Percentiles rank a stretch among this genome's conserved stretches.
Evolutionary conservation across 169 alveolate species (phyloP).

Genomic region (Cryptosporidium baileyi): DNA sequence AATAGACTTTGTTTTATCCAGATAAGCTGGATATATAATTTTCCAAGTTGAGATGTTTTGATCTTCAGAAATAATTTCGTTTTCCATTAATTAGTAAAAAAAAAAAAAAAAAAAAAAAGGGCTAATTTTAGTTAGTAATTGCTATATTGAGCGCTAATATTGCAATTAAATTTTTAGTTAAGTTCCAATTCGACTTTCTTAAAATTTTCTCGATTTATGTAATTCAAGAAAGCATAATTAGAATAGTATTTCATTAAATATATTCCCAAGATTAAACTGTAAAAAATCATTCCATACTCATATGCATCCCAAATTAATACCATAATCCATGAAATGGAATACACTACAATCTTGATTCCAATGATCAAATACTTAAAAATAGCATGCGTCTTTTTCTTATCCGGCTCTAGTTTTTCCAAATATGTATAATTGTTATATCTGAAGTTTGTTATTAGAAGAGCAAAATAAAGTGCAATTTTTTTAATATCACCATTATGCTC

Average conservation of each 20-base stretch:
- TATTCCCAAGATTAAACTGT: constrained; percentile 15
- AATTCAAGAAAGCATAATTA: neutral
- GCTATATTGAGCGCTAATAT: neutral
- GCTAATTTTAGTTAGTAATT: neutral
- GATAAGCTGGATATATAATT: constrained; percentile 36
- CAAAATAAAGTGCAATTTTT: neutral
- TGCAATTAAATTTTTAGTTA: neutral
- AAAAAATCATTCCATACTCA: constrained; percentile 64
- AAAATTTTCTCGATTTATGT: neutral
- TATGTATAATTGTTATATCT: neutral
- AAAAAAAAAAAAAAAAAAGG: neutral
- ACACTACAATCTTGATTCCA: neutral
- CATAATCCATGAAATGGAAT: constrained; percentile 46
- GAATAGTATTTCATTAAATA: constrained; percentile 10
- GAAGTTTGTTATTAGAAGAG: neutral
- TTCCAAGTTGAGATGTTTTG: constrained; percentile 24
- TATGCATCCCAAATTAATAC: constrained; percentile 67
- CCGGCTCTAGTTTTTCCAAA: neutral
- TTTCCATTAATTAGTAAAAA: neutral
- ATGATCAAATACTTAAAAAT: neutral
- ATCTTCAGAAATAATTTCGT: neutral
- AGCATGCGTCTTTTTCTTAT: neutral
- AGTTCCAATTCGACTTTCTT: no score
- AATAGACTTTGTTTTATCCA: neutral
- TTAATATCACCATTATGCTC: neutral